Evolutionary conservation across 345 rosid genomes (phyloP).

Genomic region (Brassica juncea): DNA sequence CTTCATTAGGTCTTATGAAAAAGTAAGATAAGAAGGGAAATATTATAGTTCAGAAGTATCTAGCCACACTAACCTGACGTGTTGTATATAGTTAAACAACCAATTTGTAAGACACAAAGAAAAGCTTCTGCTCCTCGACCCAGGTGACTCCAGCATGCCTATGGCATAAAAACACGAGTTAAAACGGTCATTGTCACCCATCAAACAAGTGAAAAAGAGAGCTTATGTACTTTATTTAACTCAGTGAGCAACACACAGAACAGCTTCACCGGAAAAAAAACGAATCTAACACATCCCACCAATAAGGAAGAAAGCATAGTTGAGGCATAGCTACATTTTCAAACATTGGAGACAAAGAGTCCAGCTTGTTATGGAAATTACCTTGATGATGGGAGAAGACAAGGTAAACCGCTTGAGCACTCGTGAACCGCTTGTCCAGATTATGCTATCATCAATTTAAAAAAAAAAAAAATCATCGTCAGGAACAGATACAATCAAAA

Average conservation of each 20-base stretch:
- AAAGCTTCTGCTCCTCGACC: slow-evolving; percentile 61
- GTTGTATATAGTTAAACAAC: slow-evolving; percentile 67
- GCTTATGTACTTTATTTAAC: not conserved
- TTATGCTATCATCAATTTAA: slow-evolving; percentile 45
- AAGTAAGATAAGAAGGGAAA: not conserved
- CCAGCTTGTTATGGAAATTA: slow-evolving; percentile 21
- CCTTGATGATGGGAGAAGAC: slow-evolving; percentile 64
- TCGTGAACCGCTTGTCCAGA: slow-evolving; percentile 70
- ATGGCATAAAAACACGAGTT: slow-evolving; percentile 26
- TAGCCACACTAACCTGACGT: slow-evolving; percentile 61
- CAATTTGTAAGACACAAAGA: slow-evolving; percentile 77
- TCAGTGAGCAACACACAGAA: slow-evolving; percentile 18
- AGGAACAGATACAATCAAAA: slow-evolving; percentile 4
- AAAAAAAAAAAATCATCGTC: not conserved
- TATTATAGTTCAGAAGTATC: not conserved
- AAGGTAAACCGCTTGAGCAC: slow-evolving; percentile 72
- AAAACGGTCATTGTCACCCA: slow-evolving; percentile 9
- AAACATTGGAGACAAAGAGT: not conserved
- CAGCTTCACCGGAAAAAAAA: not conserved
- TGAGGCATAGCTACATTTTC: not conserved
- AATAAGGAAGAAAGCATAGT: slow-evolving; percentile 7
- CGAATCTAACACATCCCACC: not conserved
- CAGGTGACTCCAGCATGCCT: slow-evolving; percentile 93
- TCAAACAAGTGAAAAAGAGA: slow-evolving; percentile 7
- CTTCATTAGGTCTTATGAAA: not conserved